Evolutionary conservation across 345 rosid species (phyloP).

Genomic region (Lepidium sativum): DNA sequence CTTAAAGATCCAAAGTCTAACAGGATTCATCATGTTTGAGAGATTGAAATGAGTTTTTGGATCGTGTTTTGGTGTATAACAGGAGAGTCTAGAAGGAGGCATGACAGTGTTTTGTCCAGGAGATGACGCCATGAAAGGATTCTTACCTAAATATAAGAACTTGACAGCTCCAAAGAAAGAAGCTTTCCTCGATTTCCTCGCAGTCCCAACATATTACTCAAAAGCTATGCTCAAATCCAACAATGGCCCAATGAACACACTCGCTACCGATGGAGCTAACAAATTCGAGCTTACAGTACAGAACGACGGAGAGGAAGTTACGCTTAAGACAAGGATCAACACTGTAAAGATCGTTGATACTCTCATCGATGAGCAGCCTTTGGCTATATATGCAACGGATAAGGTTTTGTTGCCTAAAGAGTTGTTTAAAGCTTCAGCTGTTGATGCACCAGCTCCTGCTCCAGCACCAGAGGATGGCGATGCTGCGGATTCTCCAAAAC

Average conservation of each 20-base stretch:
- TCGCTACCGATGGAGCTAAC: conserved; percentile 77
- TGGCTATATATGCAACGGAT: conserved; percentile 57
- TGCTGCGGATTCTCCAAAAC: conserved; percentile 60
- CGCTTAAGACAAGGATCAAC: conserved; percentile 59
- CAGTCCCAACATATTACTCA: conserved; percentile 66
- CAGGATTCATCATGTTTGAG: not conserved
- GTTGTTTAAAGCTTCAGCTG: conserved; percentile 57
- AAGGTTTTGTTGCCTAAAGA: conserved; percentile 75
- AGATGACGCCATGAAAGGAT: conserved; percentile 78
- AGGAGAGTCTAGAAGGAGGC: conserved; percentile 77
- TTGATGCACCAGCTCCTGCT: conserved; percentile 68
- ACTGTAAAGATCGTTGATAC: conserved; percentile 65
- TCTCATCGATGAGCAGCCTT: conserved; percentile 66
- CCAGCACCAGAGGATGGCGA: conserved; percentile 38
- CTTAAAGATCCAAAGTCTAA: not conserved
- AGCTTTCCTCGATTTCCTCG: conserved; percentile 67
- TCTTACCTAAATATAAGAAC: conserved; percentile 74
- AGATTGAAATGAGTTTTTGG: not conserved
- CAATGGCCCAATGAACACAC: conserved; percentile 85
- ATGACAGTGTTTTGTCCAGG: conserved; percentile 94
- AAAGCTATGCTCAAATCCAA: conserved; percentile 68
- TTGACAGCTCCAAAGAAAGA: conserved; percentile 57
- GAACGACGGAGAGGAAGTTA: conserved; percentile 66
- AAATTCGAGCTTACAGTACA: conserved; percentile 81
- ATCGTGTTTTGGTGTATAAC: conserved; percentile 6